phyloP scores from a whole-genome alignment of 106 monocot genomes.

The Phalaenopsis equestris region DNA sequence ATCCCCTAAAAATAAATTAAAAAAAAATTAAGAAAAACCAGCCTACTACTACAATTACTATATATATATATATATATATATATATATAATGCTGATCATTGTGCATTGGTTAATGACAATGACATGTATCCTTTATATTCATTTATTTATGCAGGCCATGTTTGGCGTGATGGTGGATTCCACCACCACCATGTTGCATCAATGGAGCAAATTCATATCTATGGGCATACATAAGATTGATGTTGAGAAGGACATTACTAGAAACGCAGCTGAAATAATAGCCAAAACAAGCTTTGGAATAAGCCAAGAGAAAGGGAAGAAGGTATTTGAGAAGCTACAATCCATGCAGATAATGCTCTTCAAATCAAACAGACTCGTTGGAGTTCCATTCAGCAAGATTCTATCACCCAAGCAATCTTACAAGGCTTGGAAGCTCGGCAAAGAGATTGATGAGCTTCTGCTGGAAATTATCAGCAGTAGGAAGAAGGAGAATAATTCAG shows the following conservation, averaged over 20 bases:
- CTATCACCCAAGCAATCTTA: conserved; percentile 19
- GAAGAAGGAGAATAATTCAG: background rate
- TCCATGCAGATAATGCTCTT: conserved; percentile 47
- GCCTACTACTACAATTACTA: no score
- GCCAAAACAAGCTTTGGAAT: conserved; percentile 59
- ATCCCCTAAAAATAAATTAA: no score
- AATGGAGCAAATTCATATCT: conserved; percentile 29
- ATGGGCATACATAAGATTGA: conserved; percentile 30
- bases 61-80: no score
- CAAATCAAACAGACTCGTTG: conserved; percentile 43
- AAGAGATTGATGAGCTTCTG: conserved; percentile 64
- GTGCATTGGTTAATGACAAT: no score
- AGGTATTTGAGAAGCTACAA: conserved; percentile 43
- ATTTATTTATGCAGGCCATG: conserved; percentile 40
- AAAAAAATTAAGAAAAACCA: no score
- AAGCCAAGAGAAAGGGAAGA: conserved; percentile 23
- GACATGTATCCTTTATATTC: no score
- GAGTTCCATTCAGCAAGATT: conserved; percentile 56
- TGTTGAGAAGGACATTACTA: conserved; percentile 31
- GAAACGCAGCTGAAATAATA: conserved; percentile 75
- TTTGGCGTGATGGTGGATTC: conserved; percentile 45
- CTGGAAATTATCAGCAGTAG: conserved; percentile 25
- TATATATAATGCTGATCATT: no score
- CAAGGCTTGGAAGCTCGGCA: conserved; percentile 39
- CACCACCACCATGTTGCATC: conserved; percentile 37